A percentile compares a stretch with the other conserved stretches of the same genome.
phyloP scores from a whole-genome alignment of 2,329 filamentous ascomycete genomes.

The Aspergillus ustus region DNA sequence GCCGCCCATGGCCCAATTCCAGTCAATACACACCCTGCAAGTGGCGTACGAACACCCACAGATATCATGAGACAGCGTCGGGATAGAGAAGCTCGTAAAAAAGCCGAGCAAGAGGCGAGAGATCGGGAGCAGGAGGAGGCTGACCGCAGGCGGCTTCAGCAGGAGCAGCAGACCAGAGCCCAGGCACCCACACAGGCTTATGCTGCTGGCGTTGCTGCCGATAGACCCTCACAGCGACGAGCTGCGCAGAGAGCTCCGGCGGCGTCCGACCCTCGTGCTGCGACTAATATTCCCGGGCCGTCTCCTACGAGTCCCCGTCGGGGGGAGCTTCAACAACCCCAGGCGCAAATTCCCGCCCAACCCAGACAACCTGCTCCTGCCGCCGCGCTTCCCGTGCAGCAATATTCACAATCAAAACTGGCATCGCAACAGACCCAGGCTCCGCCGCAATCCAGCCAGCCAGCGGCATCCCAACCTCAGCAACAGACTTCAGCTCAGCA shows the following conservation, averaged over 20 bases:
- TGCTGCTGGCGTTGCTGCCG: constrained; percentile 50
- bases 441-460: constrained; percentile 17
- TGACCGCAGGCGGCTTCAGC: constrained; percentile 47
- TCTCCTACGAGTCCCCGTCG: constrained; percentile 21
- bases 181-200: constrained; percentile 39
- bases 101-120: constrained; percentile 68
- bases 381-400: constrained; percentile 23
- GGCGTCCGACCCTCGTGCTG: constrained; percentile 20
- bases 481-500: constrained; percentile 23
- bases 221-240: constrained; percentile 28
- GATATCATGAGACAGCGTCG: constrained; percentile 89
- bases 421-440: constrained; percentile 30
- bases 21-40: constrained; percentile 54
- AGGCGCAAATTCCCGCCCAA: constrained; percentile 19
- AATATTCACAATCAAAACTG: constrained; percentile 25
- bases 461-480: neutral
- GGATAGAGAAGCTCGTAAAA: constrained; percentile 73
- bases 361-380: constrained; percentile 24
- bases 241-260: constrained; percentile 16
- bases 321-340: constrained; percentile 24
- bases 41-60: constrained; percentile 78
- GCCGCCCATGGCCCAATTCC: constrained; percentile 57
- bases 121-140: constrained; percentile 58
- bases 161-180: constrained; percentile 46
- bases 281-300: constrained; percentile 15